Evolutionary conservation across 2,329 filamentous ascomycete species (phyloP).

Genomic region (Alternaria sp.): DNA sequence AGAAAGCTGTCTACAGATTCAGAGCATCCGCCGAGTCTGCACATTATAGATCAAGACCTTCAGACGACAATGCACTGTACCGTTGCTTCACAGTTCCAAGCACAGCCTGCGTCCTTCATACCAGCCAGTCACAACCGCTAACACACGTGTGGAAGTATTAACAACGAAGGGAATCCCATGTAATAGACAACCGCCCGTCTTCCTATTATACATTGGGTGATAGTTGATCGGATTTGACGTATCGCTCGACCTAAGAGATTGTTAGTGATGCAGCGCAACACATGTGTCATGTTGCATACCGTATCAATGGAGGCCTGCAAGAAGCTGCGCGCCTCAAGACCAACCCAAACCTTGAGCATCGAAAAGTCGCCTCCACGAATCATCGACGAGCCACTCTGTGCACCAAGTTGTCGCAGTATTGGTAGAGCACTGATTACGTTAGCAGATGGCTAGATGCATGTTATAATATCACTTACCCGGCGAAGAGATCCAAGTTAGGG

Average conservation of each 20-base stretch:
- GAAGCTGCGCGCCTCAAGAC: conserved; percentile 85
- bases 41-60: background rate
- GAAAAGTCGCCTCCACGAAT: conserved; percentile 57
- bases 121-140: background rate
- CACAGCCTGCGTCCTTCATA: background rate
- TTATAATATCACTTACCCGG: conserved; percentile 58
- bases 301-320: conserved; percentile 90
- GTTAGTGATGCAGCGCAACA: conserved; percentile 6
- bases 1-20: background rate
- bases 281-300: conserved; percentile 58
- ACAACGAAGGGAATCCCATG: background rate
- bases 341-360: conserved; percentile 91
- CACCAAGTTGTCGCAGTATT: conserved; percentile 85
- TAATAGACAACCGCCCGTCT: background rate
- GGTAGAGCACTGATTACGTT: conserved; percentile 72
- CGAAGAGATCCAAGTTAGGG: conserved; percentile 85
- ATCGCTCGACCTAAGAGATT: conserved; percentile 72
- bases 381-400: conserved; percentile 70
- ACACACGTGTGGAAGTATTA: background rate
- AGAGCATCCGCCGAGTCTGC: background rate
- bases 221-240: conserved; percentile 88
- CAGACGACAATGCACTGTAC: background rate
- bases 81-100: background rate
- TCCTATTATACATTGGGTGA: conserved; percentile 76
- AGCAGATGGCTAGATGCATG: conserved; percentile 2